Evolutionary conservation across 208 protist species (phyloP).

Genomic region (Leishmania tropica): DNA sequence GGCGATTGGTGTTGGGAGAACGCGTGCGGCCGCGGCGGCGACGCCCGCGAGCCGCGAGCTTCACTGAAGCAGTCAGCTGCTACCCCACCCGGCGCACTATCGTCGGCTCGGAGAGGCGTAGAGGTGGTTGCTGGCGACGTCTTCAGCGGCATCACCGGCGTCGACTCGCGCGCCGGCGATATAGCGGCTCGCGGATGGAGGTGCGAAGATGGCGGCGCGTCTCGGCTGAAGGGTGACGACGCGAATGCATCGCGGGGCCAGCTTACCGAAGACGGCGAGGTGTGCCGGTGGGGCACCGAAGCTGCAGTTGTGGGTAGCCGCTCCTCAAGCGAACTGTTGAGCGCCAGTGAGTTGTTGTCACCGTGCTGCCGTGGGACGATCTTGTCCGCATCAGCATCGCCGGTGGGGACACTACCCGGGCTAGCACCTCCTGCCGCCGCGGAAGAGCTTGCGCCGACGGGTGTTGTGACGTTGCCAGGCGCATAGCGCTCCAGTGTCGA

Average conservation of each 20-base stretch:
- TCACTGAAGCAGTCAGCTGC: background rate
- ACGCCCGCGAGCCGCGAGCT: background rate
- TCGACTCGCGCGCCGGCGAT: background rate
- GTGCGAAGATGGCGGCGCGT: background rate
- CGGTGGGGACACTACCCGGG: background rate
- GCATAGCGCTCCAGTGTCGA: background rate
- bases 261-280: background rate
- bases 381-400: background rate
- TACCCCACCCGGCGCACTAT: background rate
- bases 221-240: background rate
- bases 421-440: background rate
- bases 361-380: slow-evolving; percentile 11
- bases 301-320: slow-evolving; percentile 2
- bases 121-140: background rate
- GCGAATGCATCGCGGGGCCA: slow-evolving; percentile 2
- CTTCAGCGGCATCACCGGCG: background rate
- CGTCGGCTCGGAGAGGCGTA: background rate
- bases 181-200: background rate
- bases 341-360: slow-evolving; percentile 12
- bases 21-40: slow-evolving; percentile 15
- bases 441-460: background rate
- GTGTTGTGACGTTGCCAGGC: background rate
- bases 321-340: slow-evolving; percentile 13
- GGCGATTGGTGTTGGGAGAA: background rate
- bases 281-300: background rate